Conservation (phyloP, 2,329 filamentous ascomycete genomes). For the Orbilia quercus region DNA sequence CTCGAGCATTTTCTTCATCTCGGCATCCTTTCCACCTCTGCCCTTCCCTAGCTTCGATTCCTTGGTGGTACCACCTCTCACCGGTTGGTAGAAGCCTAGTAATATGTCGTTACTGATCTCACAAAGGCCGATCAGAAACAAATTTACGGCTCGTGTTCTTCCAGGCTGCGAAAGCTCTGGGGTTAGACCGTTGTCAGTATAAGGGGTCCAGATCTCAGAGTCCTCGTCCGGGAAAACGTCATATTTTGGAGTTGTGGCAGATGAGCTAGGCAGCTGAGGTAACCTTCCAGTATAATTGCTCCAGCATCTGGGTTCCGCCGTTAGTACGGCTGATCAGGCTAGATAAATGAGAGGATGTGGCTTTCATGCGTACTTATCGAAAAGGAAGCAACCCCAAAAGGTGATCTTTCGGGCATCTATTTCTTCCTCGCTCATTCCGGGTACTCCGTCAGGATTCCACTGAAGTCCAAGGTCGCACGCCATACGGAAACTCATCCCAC, state of each 20-base stretch:
- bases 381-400: conserved; percentile 98
- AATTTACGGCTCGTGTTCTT: conserved; percentile 80
- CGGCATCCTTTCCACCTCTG: conserved; percentile 75
- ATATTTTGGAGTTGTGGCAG: conserved; percentile 85
- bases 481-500: conserved; percentile 98
- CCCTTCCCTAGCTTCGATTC: conserved; percentile 61
- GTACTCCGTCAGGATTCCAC: conserved; percentile 77
- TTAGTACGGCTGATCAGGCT: conserved; percentile 32
- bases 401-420: conserved; percentile 90
- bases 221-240: conserved; percentile 93
- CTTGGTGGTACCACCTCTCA: conserved; percentile 68
- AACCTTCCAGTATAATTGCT: conserved; percentile 94
- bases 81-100: conserved; percentile 89
- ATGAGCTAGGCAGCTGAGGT: conserved; percentile 82
- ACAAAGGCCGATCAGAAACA: conserved; percentile 84
- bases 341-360: background rate
- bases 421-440: conserved; percentile 75
- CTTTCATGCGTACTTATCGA: conserved; percentile 77
- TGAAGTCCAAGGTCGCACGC: conserved; percentile 93
- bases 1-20: conserved; percentile 92
- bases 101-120: conserved; percentile 94
- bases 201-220: conserved; percentile 84
- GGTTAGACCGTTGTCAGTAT: conserved; percentile 83
- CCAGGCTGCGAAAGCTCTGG: conserved; percentile 80
- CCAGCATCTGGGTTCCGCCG: conserved; percentile 73